Base-by-base conservation (phyloP, 1,284 basidiomycete genomes). In the Ceratorhiza oryzae-sativae region DNA sequence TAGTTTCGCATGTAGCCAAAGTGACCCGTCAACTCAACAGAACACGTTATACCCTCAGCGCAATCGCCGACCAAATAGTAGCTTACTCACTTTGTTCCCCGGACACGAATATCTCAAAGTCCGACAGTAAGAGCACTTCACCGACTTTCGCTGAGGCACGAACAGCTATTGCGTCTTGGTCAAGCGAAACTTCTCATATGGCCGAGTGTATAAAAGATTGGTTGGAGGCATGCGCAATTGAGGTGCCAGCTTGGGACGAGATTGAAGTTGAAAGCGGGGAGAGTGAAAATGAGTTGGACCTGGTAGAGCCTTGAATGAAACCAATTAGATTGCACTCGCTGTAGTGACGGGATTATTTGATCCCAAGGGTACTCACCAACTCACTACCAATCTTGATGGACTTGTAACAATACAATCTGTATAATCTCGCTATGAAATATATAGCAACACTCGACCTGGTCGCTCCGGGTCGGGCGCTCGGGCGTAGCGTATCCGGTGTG, bases 81-180 rank as follows among this genome's bases (percentile, higher is more conserved):
- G 39, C 51, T 2, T 70, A 70, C 23, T 56, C 53, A 18, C 41
- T 70, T n/a, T 70, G 53, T 13, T 45, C 41, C 23, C 49, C 41
- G 25, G 9, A 23, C 2, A 12, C 39, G 4, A 41, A 36, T 10
- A 20, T 36, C 4, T 34, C 56, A 20, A 12, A 39, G 12, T 30
- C 25, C 15, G 20, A 45, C 8, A 60, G 41, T 3, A 45, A 60
- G 23, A 30, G 10, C 30, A 30, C 58, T 12, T 41, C 39, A 6
- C 51, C 41, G 41, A 58, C 53, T 8, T 70, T 70, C 41, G 36
- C 51, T 10, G 36, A 70, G 34, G 53, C 65, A 18, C 65, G 65
- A 1, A 56, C 51, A 18, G 65, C 65, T 9, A 25, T 70, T 53
- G 53, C 41, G n/a, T 45, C 53, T 3, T 70, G 65, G 65, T 45